Conservation (phyloP, 1,284 basidiomycete genomes). For the Irpex lacteus region DNA sequence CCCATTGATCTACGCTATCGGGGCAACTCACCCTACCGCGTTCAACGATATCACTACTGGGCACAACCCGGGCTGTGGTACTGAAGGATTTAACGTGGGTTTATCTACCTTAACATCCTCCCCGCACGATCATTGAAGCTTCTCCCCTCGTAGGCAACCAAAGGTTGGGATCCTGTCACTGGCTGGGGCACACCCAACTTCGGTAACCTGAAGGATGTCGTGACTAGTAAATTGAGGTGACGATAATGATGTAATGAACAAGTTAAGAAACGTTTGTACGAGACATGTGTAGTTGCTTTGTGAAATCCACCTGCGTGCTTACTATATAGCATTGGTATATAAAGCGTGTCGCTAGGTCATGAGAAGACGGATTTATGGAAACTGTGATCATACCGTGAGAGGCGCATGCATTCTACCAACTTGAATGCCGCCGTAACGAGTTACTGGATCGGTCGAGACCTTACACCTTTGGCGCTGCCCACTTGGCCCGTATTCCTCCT, state of each 20-base stretch:
- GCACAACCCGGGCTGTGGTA: conserved; percentile 57
- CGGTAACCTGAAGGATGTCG: conserved; percentile 20
- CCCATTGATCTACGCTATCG: conserved; percentile 47
- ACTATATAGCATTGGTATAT: too few species aligned
- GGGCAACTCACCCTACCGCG: conserved; percentile 21
- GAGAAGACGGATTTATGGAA: too few species aligned
- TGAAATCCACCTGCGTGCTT: too few species aligned
- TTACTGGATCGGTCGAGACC: neutral
- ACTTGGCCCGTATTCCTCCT: neutral
- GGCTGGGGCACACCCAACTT: conserved; percentile 31
- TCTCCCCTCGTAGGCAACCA: conserved; percentile 25
- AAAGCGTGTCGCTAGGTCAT: too few species aligned
- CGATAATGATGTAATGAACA: neutral
- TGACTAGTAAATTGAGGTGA: conserved; percentile 6
- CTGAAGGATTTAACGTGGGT: conserved; percentile 45
- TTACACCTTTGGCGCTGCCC: neutral
- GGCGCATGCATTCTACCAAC: neutral
- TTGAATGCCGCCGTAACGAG: neutral
- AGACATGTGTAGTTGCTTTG: neutral
- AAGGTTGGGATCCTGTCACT: conserved; percentile 37
- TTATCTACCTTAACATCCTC: neutral
- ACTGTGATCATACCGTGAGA: too few species aligned
- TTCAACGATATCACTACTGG: conserved; percentile 55
- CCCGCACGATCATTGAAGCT: conserved; percentile 18
- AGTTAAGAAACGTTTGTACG: neutral